These are phyloP conservation scores for Thalia dealbata DNA, from an alignment of 176 grass and related monocot species.

Conservation along the genomic window DNA sequence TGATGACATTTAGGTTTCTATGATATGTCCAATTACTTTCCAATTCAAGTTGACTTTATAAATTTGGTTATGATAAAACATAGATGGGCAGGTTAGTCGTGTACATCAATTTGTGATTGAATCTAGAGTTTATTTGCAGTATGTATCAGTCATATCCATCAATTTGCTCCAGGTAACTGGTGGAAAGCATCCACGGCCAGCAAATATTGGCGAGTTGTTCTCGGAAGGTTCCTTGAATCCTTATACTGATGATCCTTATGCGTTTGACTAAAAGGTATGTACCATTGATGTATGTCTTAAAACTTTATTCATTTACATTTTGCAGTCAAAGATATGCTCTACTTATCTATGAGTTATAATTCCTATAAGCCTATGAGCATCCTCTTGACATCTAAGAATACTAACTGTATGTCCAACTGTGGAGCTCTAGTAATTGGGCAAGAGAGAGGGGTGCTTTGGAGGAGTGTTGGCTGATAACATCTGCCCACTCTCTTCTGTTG, in stretches of 20 bases:
- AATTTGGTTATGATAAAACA: neutral
- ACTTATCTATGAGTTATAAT: neutral
- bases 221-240: slow-evolving; percentile 95
- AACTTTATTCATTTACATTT: neutral
- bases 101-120: neutral
- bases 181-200: slow-evolving; percentile 40
- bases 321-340: neutral
- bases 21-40: neutral
- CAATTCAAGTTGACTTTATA: neutral
- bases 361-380: neutral
- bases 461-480: too few species aligned
- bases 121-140: neutral
- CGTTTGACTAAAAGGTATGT: slow-evolving; percentile 74
- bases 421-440: too few species aligned
- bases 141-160: neutral
- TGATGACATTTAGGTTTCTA: neutral
- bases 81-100: neutral
- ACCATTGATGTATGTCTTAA: neutral
- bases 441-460: too few species aligned
- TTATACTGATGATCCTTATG: slow-evolving; percentile 87
- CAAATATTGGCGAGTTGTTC: slow-evolving; percentile 83
- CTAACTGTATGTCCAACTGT: too few species aligned
- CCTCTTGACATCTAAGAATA: too few species aligned
- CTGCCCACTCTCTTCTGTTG: too few species aligned
- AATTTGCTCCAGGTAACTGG: slow-evolving; percentile 28